These are phyloP conservation scores for Trametes maxima DNA, from an alignment of 768 basidiomycete genomes.

Conservation along the genomic window DNA sequence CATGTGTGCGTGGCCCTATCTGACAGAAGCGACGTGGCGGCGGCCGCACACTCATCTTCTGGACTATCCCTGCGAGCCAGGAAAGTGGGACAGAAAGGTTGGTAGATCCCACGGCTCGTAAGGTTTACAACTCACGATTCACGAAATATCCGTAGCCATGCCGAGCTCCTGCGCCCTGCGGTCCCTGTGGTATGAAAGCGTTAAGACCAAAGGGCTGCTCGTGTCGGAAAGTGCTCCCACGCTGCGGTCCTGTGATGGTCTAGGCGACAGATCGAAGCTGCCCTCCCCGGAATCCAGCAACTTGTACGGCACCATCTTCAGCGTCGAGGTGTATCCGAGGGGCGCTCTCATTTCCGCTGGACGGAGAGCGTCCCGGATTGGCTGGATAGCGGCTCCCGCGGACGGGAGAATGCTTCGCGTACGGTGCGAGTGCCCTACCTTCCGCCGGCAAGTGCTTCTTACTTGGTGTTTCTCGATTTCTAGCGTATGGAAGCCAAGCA, in stretches of 20 bases:
- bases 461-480: neutral
- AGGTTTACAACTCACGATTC: too few relatives aligned
- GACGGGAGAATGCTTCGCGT: neutral
- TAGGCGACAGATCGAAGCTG: slow-evolving; percentile 1
- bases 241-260: slow-evolving; percentile 9
- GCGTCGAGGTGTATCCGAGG: too few relatives aligned
- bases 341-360: too few relatives aligned
- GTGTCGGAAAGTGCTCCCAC: slow-evolving; percentile 3
- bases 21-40: neutral
- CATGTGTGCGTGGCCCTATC: neutral
- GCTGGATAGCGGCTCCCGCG: neutral
- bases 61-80: neutral
- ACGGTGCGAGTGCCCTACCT: neutral
- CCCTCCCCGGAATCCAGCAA: neutral
- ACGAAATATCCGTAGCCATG: too few relatives aligned
- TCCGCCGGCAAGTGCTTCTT: neutral
- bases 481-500: neutral
- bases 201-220: neutral
- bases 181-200: too few relatives aligned
- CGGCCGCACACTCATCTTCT: neutral
- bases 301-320: neutral
- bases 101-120: neutral
- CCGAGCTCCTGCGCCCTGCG: too few relatives aligned
- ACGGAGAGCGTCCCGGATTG: too few relatives aligned
- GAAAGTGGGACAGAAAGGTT: neutral